A percentile compares a stretch with the other conserved stretches of the same genome.
Evolutionary conservation across 2,329 filamentous ascomycete genomes (phyloP).

Genomic region (Colletotrichum sp.): DNA sequence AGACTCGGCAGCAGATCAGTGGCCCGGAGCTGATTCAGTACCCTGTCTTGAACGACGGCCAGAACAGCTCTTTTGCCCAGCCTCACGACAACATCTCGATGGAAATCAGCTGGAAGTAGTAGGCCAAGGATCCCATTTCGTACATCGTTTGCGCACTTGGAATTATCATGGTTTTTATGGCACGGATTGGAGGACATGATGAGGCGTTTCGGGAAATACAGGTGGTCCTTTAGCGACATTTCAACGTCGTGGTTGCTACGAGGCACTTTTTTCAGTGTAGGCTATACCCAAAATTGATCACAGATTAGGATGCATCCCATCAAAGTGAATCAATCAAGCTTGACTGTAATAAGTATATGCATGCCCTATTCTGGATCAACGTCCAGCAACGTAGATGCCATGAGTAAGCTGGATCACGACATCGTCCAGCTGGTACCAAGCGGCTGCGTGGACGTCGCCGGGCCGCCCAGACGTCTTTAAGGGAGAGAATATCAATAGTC

Average conservation of each 20-base stretch:
- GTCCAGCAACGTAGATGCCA: background rate
- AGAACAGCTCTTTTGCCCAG: background rate
- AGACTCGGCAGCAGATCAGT: background rate
- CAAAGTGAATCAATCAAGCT: background rate
- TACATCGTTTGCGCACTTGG: background rate
- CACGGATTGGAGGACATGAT: background rate
- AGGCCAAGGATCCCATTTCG: background rate
- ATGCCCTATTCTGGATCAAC: background rate
- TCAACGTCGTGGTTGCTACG: background rate
- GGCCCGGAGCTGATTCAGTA: background rate
- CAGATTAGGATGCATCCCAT: background rate
- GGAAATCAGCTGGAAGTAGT: background rate
- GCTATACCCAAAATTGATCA: constrained; percentile 17
- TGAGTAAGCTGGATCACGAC: background rate
- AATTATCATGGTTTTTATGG: background rate
- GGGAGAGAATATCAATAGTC: background rate
- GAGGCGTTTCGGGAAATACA: constrained; percentile 3
- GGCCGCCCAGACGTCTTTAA: background rate
- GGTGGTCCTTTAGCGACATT: background rate
- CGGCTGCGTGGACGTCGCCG: background rate
- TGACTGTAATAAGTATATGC: background rate
- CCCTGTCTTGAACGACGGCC: background rate
- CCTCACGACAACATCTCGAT: background rate
- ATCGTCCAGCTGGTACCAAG: background rate
- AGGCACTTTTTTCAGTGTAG: background rate